Evolutionary conservation across 805 yeast genomes (phyloP), one percentile per base, ranked within the genome.

Genomic region (Kregervanrija delftensis): DNA sequence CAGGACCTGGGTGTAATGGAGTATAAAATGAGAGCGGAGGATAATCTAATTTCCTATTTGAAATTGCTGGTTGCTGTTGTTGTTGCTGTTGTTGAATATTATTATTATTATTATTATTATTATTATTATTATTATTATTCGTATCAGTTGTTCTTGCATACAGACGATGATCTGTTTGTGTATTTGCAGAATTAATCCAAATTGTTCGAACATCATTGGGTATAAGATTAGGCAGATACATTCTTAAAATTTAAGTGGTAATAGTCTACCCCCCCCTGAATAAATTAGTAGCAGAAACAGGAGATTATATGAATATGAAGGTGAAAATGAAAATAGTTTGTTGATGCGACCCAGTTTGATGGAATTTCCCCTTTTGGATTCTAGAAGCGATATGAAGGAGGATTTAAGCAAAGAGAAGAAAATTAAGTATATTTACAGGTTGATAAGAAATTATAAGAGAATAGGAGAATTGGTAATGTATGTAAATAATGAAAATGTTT

Each of bases 181-280:
- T 37, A 34, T 46, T 39, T 11, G 59, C 44, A 28, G 46, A 49
- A n/a, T 49, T 47, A 56, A 52, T 54, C 79, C 80, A 74, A 10
- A 72, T 58, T 35, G 65, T 66, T 51, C 69, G 76, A 12, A 71
- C 66, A 44, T 73, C 75, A 15, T 68, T 57, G 0, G 77, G 69
- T 13, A 73, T 66, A 42, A 75, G 44, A 40, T 64, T 64, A 9
- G 81, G 81, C 40, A 74, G 55, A 51, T 71, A 74, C 81, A 76
- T 76, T 3, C 28, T 14, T 30, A 11, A 12, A 6, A 8, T 13
- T 22, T 10, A 33, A 28, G 5, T 22, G 28, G 6, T 22, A 22
- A 2, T 22, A 22, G 6, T 22, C 8, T 2, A 22, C 8, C 6
- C 28, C 2, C 2, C 28, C 28, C 8, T 22, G 28, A 22, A 22